Base-by-base conservation (phyloP, 805 yeast genomes). In the Ogataea wickerhamii region DNA sequence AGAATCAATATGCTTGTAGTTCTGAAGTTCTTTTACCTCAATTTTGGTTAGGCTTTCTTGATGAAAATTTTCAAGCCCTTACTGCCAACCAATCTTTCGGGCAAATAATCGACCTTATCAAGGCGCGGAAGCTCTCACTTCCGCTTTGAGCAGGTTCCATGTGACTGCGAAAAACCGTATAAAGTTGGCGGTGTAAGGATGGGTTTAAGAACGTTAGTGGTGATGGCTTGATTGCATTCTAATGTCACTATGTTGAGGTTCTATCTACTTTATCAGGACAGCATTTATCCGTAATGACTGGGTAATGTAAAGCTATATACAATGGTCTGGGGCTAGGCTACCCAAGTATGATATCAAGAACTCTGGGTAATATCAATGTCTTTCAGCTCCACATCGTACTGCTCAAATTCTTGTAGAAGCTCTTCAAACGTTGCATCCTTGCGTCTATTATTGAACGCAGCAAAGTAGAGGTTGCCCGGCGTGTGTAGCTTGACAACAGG, bases 341-440 rank as follows among this genome's bases (percentile, higher is more conserved):
- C n/a, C n/a, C n/a, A n/a, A n/a, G n/a, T n/a, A n/a, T n/a, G n/a
- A n/a, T n/a, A n/a, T n/a, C n/a, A n/a, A n/a, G n/a, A n/a, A n/a
- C n/a, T n/a, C n/a, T n/a, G n/a, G n/a, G n/a, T n/a, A n/a, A n/a
- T n/a, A n/a, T n/a, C n/a, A n/a, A n/a, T n/a, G 19, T 47, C 57
- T 22, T 43, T 34, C 28, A 63, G 61, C 43, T 75, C 77, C 48
- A 53, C 66, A 12, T 61, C 56, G 44, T 68, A 67, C 10, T 53
- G 43, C 43, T 73, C 76, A 49, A 82, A 68, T 48, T 68, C 66
- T 28, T 62, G 55, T 28, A 81, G 63, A 23, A 84, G 57, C 43
- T 76, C 76, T 35, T 65, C 69, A 32, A 71, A 67, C 23, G 73
- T 52, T 47, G 68, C 56, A 39, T 61, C 67, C 48, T 71, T 62